Evolutionary conservation across 176 grass and related monocot genomes (phyloP).

Genomic region (Dactylis glomerata): DNA sequence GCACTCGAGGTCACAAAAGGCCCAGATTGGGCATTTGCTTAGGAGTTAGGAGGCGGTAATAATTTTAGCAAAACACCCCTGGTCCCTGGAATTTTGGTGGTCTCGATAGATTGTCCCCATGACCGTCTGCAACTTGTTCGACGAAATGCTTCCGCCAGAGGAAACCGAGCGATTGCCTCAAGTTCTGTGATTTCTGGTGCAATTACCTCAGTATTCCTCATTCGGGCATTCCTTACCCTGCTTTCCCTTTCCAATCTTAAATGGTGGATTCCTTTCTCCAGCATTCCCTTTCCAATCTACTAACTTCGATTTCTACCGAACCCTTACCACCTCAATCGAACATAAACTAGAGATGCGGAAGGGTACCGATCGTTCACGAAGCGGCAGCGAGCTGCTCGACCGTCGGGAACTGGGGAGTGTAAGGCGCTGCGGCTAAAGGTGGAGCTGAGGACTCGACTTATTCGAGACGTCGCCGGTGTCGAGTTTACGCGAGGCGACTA

Average conservation of each 20-base stretch:
- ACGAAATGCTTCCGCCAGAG: too few relatives aligned
- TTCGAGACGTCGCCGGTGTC: background rate
- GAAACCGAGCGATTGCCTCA: too few relatives aligned
- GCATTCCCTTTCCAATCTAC: background rate
- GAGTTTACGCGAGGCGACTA: background rate
- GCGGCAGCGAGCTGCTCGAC: background rate
- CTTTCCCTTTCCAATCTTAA: background rate
- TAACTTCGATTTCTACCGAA: background rate
- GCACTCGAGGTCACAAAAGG: background rate
- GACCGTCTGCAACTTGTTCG: too few relatives aligned
- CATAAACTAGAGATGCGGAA: background rate
- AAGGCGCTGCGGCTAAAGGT: background rate
- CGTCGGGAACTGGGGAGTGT: background rate
- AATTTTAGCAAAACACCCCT: too few relatives aligned
- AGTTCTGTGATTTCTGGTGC: too few relatives aligned
- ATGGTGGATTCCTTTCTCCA: background rate
- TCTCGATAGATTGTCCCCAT: too few relatives aligned
- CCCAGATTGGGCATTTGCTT: too few relatives aligned
- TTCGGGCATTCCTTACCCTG: too few relatives aligned
- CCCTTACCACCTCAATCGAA: background rate
- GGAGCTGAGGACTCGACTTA: background rate
- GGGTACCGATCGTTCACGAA: background rate
- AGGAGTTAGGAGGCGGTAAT: too few relatives aligned
- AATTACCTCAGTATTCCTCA: too few relatives aligned
- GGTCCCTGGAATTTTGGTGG: too few relatives aligned